Conservation (phyloP, 495 filamentous ascomycete species). For the Talaromyces stipitatus region DNA sequence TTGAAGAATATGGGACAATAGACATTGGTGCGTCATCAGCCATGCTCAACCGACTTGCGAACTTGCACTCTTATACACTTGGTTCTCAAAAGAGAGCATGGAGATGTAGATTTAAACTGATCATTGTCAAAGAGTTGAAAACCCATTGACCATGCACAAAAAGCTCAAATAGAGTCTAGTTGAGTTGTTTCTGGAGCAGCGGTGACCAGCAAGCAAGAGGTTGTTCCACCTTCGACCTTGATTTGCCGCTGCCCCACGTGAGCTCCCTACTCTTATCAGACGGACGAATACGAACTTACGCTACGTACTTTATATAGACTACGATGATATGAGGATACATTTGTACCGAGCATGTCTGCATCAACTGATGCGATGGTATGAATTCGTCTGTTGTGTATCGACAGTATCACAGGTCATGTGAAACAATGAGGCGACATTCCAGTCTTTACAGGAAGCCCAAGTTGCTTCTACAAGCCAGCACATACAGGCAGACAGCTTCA, state of each 20-base stretch:
- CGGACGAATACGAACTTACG: background rate
- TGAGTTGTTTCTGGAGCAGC: background rate
- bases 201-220: background rate
- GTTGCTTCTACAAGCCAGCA: background rate
- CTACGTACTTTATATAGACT: background rate
- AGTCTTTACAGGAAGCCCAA: background rate
- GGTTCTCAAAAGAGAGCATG: background rate
- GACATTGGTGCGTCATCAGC: conserved; percentile 36
- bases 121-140: background rate
- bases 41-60: conserved; percentile 9
- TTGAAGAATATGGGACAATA: conserved; percentile 39
- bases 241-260: conserved; percentile 16
- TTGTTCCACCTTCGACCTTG: background rate
- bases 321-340: background rate
- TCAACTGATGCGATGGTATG: background rate
- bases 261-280: conserved; percentile 4
- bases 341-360: background rate
- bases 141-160: background rate
- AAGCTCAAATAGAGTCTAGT: background rate
- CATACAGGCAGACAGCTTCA: background rate
- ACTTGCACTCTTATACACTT: conserved; percentile 1
- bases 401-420: background rate
- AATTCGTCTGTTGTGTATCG: background rate
- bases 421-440: background rate
- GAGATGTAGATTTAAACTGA: background rate